Base-by-base conservation (phyloP, 768 basidiomycete genomes). In the Symmetrospora coprosmae region DNA sequence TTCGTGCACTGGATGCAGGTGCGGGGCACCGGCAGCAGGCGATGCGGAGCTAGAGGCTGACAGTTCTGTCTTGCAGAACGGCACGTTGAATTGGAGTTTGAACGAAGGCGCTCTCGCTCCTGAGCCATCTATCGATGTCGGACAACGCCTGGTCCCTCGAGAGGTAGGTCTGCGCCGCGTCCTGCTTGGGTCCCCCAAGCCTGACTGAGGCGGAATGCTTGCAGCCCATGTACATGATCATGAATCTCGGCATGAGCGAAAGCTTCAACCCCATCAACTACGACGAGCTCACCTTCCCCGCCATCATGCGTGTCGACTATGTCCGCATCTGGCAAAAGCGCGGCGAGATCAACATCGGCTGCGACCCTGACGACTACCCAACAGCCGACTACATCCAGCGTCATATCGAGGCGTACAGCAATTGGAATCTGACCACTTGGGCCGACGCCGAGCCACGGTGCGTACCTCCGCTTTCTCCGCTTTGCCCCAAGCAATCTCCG, bases 311-410 rank as follows among this genome's bases (percentile, higher is more conserved):
- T 2, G 30, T 65, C 30, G 61, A 65, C 41, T 62, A 58, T 43
- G 38, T 62, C 58, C 80, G 91, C 23, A 85, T 92, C 17, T 89
- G 89, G 66, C 91, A 96, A 74, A 79, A 82, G 23, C 69, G 79
- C 23, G 87, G 82, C 9, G 69, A 79, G 19, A 71, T 80, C 66
- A 76, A 69, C 46, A 68, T 88, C 39, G 82, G 84, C 1, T 97
- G 91, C 71, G 77, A 86, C 70, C 91, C 91, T 8, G 73, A 80
- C 2, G 78, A 76, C 49, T 76, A 79, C 62, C 91, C 91, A 0
- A 97, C 91, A 2, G 71, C 80, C 13, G 73, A 80, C 55, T 97
- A 97, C 62, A 76, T 76, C 51, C 35, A 55, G 52, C 45, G 52
- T 7, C 52, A 55, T 21, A 55, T 55, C 37, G 31, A 38, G 19